Evolutionary conservation across 1,139 yeast genomes (phyloP).

Genomic region (Scheffersomyces titani): DNA sequence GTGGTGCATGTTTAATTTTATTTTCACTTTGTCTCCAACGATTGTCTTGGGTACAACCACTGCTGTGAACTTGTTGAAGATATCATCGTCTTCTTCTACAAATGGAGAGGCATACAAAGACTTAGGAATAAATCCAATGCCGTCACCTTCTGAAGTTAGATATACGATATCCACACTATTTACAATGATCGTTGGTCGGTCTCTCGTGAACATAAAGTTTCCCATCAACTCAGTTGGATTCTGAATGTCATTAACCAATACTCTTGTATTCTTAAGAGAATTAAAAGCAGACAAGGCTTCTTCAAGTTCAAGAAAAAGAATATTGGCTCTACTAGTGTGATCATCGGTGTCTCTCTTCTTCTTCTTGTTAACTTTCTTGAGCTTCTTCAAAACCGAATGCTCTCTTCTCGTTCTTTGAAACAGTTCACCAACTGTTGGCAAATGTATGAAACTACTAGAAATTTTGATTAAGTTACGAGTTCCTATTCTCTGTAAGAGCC

Average conservation of each 20-base stretch:
- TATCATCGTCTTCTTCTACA: slow-evolving; percentile 11
- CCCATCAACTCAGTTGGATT: slow-evolving; percentile 29
- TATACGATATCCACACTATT: slow-evolving; percentile 26
- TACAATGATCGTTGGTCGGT: slow-evolving; percentile 21
- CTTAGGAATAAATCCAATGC: slow-evolving; percentile 36
- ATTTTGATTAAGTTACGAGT: background rate
- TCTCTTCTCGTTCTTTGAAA: slow-evolving; percentile 1
- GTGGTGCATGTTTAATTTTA: slow-evolving; percentile 32
- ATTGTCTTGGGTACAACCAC: slow-evolving; percentile 40
- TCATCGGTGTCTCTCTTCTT: slow-evolving; percentile 33
- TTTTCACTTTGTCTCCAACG: slow-evolving; percentile 38
- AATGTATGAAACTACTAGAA: background rate
- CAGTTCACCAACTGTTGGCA: background rate
- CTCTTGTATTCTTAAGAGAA: slow-evolving; percentile 6
- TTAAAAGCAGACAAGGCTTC: slow-evolving; percentile 18
- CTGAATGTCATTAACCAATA: slow-evolving; percentile 15
- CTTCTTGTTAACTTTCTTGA: slow-evolving; percentile 14
- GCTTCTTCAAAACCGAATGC: slow-evolving; percentile 9
- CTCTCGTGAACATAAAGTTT: slow-evolving; percentile 23
- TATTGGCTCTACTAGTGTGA: slow-evolving; percentile 24
- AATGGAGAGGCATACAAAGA: slow-evolving; percentile 19
- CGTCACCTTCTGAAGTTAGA: slow-evolving; percentile 39
- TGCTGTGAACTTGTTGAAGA: slow-evolving; percentile 21
- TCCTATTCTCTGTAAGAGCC: background rate
- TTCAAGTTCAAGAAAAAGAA: slow-evolving; percentile 26